Conservation (phyloP, 2,329 filamentous ascomycete species). For the Pseudonectria foliicola region DNA sequence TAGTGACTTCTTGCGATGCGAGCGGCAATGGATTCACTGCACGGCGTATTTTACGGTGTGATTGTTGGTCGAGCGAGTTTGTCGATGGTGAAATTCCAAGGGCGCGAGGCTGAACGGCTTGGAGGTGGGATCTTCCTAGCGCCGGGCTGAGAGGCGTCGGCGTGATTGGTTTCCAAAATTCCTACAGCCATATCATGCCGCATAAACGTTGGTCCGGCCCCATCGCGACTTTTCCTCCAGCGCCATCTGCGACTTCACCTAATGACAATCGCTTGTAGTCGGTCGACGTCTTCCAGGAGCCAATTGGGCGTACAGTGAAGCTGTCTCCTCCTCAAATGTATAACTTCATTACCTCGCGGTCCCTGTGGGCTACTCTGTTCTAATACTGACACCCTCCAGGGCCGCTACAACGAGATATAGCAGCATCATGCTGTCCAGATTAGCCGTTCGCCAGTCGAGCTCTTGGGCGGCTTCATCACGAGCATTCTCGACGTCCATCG, state of each 20-base stretch:
- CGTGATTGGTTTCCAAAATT: conserved; percentile 9
- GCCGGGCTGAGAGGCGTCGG: neutral
- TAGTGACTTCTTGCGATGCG: too few relatives aligned
- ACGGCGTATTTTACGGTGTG: too few relatives aligned
- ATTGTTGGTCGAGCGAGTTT: conserved; percentile 3
- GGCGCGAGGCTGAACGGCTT: conserved; percentile 21
- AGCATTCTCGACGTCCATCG: conserved; percentile 27
- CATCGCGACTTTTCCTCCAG: conserved; percentile 20
- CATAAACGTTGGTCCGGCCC: conserved; percentile 25
- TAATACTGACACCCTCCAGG: conserved; percentile 15
- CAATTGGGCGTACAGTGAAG: conserved; percentile 14
- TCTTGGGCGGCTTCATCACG: conserved; percentile 13
- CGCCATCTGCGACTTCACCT: conserved; percentile 8
- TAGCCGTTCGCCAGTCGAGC: conserved; percentile 15
- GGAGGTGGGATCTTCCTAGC: conserved; percentile 8
- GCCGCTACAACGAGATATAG: conserved; percentile 19
- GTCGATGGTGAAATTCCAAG: conserved; percentile 11
- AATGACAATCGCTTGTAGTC: neutral
- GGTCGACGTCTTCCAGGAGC: neutral
- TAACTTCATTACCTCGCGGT: neutral
- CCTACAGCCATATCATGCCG: conserved; percentile 12
- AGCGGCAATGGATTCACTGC: too few relatives aligned
- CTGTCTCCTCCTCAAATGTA: conserved; percentile 15
- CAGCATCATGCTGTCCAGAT: conserved; percentile 25
- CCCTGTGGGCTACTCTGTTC: rapidly evolving